Base-by-base conservation (phyloP, 352 stramenopile genomes). In the Pythium apleroticum region DNA sequence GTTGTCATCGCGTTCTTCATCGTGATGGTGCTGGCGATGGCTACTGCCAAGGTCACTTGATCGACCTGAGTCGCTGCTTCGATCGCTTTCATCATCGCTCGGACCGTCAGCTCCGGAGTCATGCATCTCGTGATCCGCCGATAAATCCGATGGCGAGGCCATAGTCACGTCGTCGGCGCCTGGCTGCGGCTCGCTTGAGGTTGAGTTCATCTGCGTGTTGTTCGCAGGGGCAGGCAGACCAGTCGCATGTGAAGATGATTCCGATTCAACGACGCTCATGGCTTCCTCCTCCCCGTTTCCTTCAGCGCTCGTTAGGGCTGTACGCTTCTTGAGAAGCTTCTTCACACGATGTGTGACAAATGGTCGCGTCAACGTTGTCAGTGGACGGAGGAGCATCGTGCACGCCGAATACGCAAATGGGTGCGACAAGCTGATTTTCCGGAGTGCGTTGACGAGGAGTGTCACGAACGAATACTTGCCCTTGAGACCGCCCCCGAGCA, bases 401-500 rank as follows among this genome's bases (percentile, higher is more conserved):
- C 84, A 93, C 9, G 82, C 89, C 33, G 83, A 70, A 54, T 89
- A 76, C 8, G 88, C 88, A 43, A 95, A 73, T 24, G 86, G 86
- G 60, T 95, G 86, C 10, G 84, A 78, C 53, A 95, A 52, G 48
- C 90, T 77, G 37, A 96, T 81, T 56, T 91, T 92, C 6, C 84
- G 76, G 17, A 96, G 48, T 7, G 85, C 84, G n/a, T 91, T 75
- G n/a, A 85, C 74, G 15, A 96, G 71, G 4, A 93, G 60, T 6
- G 71, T 86, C 24, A 95, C 84, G 30, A 96, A 91, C 8, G 80
- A 81, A 52, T 92, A 86, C 53, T 91, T 91, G 37, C 78, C 78
- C 53, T 86, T 84, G 4, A 92, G 63, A 27, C 80, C 76, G 24
- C 82, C 84, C 57, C 76, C 79, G 2, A 90, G 57, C 3, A 91